A percentile compares a stretch with the other conserved stretches of the same genome.
Conservation (phyloP, 2,329 filamentous ascomycete genomes). For the Ceratocystis lukuohia region DNA sequence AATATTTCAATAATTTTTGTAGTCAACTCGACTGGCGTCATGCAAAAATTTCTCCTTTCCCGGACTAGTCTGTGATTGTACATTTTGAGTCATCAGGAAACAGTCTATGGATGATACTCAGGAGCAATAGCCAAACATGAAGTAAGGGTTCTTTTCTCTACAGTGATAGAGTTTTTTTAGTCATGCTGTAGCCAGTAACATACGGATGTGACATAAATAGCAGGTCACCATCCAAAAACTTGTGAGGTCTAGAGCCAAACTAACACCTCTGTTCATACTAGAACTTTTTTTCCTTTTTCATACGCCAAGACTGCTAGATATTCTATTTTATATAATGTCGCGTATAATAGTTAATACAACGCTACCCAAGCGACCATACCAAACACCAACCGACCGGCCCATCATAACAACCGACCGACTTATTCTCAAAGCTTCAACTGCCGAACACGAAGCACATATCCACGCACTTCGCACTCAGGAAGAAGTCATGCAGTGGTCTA, state of each 20-base stretch:
- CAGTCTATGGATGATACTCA: background rate
- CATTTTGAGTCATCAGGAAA: too few species aligned
- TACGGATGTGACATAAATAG: background rate
- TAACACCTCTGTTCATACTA: background rate
- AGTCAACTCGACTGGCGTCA: too few species aligned
- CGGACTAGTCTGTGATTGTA: too few species aligned
- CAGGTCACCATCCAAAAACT: background rate
- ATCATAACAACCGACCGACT: constrained; percentile 40
- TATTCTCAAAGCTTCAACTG: constrained; percentile 37
- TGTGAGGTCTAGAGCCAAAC: background rate
- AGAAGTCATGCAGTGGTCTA: constrained; percentile 50
- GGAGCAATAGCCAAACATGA: background rate
- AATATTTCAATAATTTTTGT: too few species aligned
- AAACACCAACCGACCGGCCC: constrained; percentile 28
- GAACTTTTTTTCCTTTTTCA: background rate
- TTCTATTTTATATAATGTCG: constrained; percentile 17
- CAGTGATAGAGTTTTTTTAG: background rate
- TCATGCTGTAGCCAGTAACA: background rate
- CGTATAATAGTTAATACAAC: constrained; percentile 35
- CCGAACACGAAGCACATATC: constrained; percentile 38
- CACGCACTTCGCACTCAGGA: constrained; percentile 41
- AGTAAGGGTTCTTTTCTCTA: background rate
- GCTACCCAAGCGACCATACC: constrained; percentile 33
- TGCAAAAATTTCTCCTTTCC: too few species aligned
- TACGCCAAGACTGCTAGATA: background rate